phyloP scores from a whole-genome alignment of 805 yeast genomes.

The Hanseniaspora lachancei region DNA sequence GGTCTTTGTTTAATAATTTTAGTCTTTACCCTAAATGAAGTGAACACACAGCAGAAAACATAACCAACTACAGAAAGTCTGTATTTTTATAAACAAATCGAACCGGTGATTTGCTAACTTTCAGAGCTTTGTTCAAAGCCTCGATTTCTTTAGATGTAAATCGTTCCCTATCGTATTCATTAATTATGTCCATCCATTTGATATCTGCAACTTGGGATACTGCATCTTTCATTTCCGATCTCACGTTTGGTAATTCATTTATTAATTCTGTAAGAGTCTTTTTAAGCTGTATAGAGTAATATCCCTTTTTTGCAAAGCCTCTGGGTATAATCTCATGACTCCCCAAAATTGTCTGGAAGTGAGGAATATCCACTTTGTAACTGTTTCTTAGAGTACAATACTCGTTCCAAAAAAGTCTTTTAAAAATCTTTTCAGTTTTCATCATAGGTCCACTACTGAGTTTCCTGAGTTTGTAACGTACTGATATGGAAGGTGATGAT shows the following conservation, averaged over 20 bases:
- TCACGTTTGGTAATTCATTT: constrained; percentile 17
- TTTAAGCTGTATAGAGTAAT: constrained; percentile 18
- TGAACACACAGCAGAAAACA: background rate
- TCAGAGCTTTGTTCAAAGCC: background rate
- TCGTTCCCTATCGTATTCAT: constrained; percentile 11
- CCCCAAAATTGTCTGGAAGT: constrained; percentile 9
- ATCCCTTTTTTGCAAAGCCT: constrained; percentile 25
- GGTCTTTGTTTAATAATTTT: too few relatives aligned
- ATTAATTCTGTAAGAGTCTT: constrained; percentile 15
- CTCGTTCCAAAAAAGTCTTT: constrained; percentile 1
- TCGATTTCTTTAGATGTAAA: background rate
- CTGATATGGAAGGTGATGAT: constrained; percentile 19
- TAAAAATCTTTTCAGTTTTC: background rate
- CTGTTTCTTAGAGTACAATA: background rate
- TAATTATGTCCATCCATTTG: constrained; percentile 20
- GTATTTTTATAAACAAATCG: background rate
- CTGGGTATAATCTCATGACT: constrained; percentile 8
- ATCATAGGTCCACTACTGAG: background rate
- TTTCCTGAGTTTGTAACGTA: background rate
- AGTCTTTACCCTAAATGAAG: background rate
- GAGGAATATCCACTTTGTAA: background rate
- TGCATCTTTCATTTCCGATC: constrained; percentile 14
- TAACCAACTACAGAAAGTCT: background rate
- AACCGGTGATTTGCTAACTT: background rate
- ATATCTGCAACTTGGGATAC: background rate